A percentile compares a stretch with the other conserved stretches of the same genome.
Conservation (phyloP, 1,284 basidiomycete genomes). For the Pseudozyma sp. region DNA sequence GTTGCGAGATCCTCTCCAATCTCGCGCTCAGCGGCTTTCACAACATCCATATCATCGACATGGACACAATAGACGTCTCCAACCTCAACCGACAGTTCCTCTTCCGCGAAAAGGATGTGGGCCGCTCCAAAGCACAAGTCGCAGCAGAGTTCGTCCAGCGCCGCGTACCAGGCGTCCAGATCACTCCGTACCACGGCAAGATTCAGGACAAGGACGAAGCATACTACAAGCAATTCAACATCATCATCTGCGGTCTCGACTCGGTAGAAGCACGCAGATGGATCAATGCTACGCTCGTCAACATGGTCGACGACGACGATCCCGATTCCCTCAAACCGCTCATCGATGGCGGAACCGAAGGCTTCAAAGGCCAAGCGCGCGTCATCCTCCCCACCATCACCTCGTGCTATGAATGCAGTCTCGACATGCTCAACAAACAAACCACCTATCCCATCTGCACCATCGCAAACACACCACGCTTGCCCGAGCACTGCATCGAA, state of each 20-base stretch:
- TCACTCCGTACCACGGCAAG: constrained; percentile 96
- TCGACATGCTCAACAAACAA: constrained; percentile 97
- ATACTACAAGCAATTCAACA: constrained; percentile 97
- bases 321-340: constrained; percentile 96
- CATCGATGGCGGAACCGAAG: constrained; percentile 98
- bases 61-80: constrained; percentile 99
- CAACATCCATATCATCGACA: constrained; percentile 99
- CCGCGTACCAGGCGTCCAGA: constrained; percentile 89
- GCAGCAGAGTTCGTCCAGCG: constrained; percentile 88
- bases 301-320: constrained; percentile 83
- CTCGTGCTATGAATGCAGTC: constrained; percentile 97
- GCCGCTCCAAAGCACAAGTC: constrained; percentile 89
- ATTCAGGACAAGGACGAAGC: constrained; percentile 96
- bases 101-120: constrained; percentile 91
- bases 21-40: constrained; percentile 81
- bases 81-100: constrained; percentile 98
- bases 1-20: constrained; percentile 68
- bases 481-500: constrained; percentile 99
- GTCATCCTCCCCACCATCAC: constrained; percentile 96
- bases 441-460: constrained; percentile 98
- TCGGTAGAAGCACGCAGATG: constrained; percentile 86
- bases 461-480: constrained; percentile 96
- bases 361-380: constrained; percentile 98
- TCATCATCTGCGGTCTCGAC: constrained; percentile 97
- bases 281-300: constrained; percentile 98